These are phyloP conservation scores for Cucurbita argyrosperma DNA, from an alignment of 306 rosid species.

Conservation along the genomic window DNA sequence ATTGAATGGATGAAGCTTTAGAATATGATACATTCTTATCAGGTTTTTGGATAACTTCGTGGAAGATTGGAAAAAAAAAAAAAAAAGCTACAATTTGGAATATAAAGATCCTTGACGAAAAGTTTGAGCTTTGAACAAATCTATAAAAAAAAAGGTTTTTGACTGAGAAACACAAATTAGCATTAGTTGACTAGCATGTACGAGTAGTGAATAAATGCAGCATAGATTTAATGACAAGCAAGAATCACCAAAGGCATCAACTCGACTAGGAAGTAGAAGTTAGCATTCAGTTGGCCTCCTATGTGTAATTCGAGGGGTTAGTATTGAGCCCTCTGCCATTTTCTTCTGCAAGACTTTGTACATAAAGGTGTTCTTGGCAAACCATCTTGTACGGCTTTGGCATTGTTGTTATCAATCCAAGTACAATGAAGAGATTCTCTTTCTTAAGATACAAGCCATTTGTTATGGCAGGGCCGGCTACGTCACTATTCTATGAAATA, in stretches of 20 bases:
- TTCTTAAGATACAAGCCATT: background rate
- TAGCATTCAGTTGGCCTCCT: background rate
- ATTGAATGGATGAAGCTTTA: background rate
- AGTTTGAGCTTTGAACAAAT: background rate
- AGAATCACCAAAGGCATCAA: background rate
- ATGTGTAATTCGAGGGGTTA: background rate
- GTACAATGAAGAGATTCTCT: background rate
- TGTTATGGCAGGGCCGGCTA: background rate
- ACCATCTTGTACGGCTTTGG: background rate
- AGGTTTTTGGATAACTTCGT: background rate
- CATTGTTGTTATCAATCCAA: background rate
- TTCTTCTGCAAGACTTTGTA: background rate
- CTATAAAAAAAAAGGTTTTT: no score
- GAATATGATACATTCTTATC: background rate
- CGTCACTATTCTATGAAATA: background rate
- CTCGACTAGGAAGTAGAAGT: no score
- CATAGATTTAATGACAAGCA: background rate
- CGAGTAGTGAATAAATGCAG: no score
- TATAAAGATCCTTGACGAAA: background rate
- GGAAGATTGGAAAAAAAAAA: background rate
- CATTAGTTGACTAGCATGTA: no score
- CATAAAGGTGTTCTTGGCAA: background rate
- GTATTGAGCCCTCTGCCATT: background rate
- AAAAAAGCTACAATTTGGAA: background rate
- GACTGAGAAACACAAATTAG: no score